Evolutionary conservation across 1,139 yeast genomes (phyloP), one percentile per base, ranked within the genome.

Genomic region (Yamadazyma aaseri): DNA sequence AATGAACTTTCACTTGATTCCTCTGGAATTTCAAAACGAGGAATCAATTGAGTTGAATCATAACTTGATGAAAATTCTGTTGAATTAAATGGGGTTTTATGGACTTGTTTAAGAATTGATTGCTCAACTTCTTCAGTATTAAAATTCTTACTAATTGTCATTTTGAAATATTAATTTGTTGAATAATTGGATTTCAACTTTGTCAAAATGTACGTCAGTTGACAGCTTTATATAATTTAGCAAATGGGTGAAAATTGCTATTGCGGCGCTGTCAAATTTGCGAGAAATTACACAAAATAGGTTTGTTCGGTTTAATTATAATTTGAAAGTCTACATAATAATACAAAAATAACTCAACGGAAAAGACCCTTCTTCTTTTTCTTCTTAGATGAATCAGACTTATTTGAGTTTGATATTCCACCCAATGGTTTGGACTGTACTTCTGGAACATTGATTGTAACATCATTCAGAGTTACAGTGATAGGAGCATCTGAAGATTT

Each of bases 1-100:
- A 70, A 60, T 6, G 63, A 61, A 4, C 74, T 63, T 6, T 68
- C 60, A 34, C 81, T 59, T 1, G 92, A 84, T 10, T 66, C 49
- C 20, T 66, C 56, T 2, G 90, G 90, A 32, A 87, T 65, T 39
- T 63, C 62, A 60, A 71, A 76, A 50, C 75, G 75, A 30, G 79
- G 76, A 8, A 55, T 60, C 36, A 42, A 53, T 51, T 40, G 36
- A 32, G 62, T 58, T 38, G 71, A 51, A 34, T 57, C 57, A 42
- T 67, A 69, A 34, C 51, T 46, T 35, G 61, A 64, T 34, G 63
- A 55, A 45, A 54, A 66, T 34, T 58, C 54, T 17, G 44, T 45
- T 27, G 46, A 39, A 42, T 41, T 47, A 44, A 64, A 51, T 7
- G 48, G 48, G 17, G 54, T 46, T 40, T 55, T 55, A 23, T 51